These are phyloP conservation scores for Suhomyces choctaworum DNA, from an alignment of 1,139 yeast genomes.

Conservation along the genomic window DNA sequence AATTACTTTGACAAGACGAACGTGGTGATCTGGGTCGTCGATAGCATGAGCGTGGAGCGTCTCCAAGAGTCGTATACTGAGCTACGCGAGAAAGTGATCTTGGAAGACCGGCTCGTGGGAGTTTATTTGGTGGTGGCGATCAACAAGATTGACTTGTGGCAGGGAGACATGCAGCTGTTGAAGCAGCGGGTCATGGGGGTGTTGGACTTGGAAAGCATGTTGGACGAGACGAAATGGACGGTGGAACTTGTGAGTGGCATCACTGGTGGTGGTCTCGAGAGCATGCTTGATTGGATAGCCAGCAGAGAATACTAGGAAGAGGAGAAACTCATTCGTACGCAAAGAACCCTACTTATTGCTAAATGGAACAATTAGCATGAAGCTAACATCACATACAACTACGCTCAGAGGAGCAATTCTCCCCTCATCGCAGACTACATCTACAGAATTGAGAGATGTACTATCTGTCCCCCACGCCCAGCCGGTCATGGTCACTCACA, in stretches of 20 bases:
- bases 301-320: conserved; percentile 13
- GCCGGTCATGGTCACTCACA: no score
- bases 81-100: conserved; percentile 55
- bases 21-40: conserved; percentile 89
- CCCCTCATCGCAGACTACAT: no score
- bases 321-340: neutral
- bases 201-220: conserved; percentile 27
- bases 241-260: conserved; percentile 56
- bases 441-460: no score
- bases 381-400: no score
- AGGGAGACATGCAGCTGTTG: conserved; percentile 19
- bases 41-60: conserved; percentile 61
- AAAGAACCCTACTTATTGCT: neutral
- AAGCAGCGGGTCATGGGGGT: conserved; percentile 18
- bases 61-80: conserved; percentile 66
- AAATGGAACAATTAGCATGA: no score
- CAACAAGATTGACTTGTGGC: conserved; percentile 56
- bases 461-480: no score
- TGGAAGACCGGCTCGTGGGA: conserved; percentile 70
- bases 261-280: conserved; percentile 50
- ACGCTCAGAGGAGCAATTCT: no score
- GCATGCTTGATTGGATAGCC: conserved; percentile 52
- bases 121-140: conserved; percentile 56
- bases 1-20: conserved; percentile 89
- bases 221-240: conserved; percentile 34